Evolutionary conservation across 208 protist species (phyloP).

Genomic region (Acanthamoeba royreba): DNA sequence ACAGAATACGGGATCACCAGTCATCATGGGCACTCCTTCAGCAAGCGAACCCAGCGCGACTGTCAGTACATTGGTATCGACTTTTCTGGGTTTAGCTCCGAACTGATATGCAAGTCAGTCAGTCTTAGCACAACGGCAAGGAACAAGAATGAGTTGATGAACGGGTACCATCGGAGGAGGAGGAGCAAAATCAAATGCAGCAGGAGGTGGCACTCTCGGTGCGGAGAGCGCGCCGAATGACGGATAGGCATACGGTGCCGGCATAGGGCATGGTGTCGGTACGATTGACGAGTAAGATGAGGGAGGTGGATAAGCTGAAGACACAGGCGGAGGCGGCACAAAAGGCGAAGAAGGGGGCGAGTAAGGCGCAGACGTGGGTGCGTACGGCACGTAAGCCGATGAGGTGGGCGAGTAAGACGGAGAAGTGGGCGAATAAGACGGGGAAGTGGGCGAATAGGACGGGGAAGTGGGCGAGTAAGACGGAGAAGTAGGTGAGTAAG

Average conservation of each 20-base stretch:
- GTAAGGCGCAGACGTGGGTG: not conserved
- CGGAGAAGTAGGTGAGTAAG: not conserved
- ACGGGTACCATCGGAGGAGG: no score
- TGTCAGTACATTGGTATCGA: constrained; percentile 57
- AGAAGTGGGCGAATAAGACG: not conserved
- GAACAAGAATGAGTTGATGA: not conserved
- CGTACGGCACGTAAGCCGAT: not conserved
- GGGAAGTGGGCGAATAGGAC: not conserved
- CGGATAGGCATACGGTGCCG: not conserved
- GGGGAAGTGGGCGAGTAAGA: not conserved
- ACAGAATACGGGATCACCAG: constrained; percentile 64
- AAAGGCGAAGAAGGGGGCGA: not conserved
- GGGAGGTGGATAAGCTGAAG: not conserved
- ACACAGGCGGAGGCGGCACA: not conserved
- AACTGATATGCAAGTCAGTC: not conserved
- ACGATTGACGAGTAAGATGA: not conserved
- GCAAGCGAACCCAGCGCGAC: constrained; percentile 26
- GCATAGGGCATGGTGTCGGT: no score
- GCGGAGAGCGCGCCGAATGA: not conserved
- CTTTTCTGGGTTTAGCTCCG: not conserved
- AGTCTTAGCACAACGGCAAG: not conserved
- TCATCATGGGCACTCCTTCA: not conserved
- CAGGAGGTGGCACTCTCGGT: no score
- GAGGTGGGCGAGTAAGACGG: not conserved
- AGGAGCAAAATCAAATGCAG: no score